Conservation (phyloP, 768 basidiomycete species). For the Russula emetica region DNA sequence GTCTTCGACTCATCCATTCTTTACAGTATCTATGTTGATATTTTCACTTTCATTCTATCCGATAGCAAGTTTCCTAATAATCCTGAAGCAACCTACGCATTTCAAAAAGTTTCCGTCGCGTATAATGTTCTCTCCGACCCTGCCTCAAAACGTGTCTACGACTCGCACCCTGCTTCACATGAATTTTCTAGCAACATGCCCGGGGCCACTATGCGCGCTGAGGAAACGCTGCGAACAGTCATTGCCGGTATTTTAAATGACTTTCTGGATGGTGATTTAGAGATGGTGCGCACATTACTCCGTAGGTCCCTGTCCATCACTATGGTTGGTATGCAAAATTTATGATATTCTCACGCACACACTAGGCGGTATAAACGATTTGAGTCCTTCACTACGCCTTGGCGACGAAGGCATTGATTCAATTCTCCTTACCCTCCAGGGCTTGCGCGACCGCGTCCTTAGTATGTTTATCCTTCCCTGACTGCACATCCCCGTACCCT, state of each 20-base stretch:
- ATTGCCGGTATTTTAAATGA: slow-evolving; percentile 73
- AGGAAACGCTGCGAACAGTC: slow-evolving; percentile 76
- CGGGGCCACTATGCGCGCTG: slow-evolving; percentile 53
- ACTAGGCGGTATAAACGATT: slow-evolving; percentile 69
- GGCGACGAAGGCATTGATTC: slow-evolving; percentile 76
- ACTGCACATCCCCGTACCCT: neutral
- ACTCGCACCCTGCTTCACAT: slow-evolving; percentile 46
- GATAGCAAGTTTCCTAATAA: slow-evolving; percentile 74
- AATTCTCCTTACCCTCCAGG: slow-evolving; percentile 63
- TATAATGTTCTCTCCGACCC: slow-evolving; percentile 78
- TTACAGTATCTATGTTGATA: neutral
- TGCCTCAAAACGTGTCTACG: slow-evolving; percentile 62
- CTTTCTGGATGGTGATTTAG: slow-evolving; percentile 82
- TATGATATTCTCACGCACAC: neutral
- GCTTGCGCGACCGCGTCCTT: slow-evolving; percentile 69
- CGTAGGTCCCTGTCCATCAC: slow-evolving; percentile 43
- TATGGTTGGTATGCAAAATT: slow-evolving; percentile 4
- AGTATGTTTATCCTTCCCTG: slow-evolving; percentile 42
- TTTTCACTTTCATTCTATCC: neutral
- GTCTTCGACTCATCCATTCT: slow-evolving; percentile 33
- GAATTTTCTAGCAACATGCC: slow-evolving; percentile 50
- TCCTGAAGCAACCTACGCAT: slow-evolving; percentile 74
- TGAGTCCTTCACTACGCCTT: slow-evolving; percentile 72
- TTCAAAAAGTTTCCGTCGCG: slow-evolving; percentile 82
- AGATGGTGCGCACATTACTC: slow-evolving; percentile 71